Conservation (phyloP, 2,329 filamentous ascomycete species). For the Reticulascus tulasneorum region DNA sequence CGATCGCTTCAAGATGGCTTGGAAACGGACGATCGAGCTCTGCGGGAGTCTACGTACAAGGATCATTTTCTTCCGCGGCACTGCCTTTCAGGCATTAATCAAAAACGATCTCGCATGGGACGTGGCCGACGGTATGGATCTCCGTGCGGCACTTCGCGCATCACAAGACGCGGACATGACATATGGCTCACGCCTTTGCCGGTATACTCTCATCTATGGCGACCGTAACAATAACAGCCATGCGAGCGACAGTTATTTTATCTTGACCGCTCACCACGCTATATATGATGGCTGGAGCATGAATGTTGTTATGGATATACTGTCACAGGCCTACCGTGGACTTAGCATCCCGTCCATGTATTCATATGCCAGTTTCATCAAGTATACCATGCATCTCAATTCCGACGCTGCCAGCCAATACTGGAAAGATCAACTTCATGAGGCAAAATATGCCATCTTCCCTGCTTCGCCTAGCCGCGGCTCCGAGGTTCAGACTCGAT, state of each 20-base stretch:
- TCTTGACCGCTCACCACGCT: conserved; percentile 5
- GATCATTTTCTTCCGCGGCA: conserved; percentile 4
- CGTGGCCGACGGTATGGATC: neutral
- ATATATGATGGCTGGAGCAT: conserved; percentile 4
- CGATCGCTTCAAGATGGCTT: conserved; percentile 22
- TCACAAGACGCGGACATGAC: neutral
- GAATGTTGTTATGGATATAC: neutral
- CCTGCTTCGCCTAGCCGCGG: conserved; percentile 1
- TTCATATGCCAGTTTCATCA: conserved; percentile 10
- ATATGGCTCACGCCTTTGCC: conserved; percentile 2
- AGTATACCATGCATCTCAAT: conserved; percentile 6
- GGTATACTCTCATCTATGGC: conserved; percentile 1
- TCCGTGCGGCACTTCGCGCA: too few relatives aligned
- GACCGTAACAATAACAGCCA: neutral
- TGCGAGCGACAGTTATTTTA: conserved; percentile 5
- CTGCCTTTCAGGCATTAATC: conserved; percentile 12
- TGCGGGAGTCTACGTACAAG: conserved; percentile 3
- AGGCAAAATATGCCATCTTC: conserved; percentile 9
- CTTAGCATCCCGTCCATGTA: neutral
- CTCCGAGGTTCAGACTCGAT: too few relatives aligned
- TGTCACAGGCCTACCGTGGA: conserved; percentile 5
- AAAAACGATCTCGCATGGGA: conserved; percentile 4
- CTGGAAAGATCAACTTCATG: conserved; percentile 12
- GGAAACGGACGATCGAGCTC: conserved; percentile 12
- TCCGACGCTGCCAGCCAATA: conserved; percentile 4